Evolutionary conservation across 352 stramenopile genomes (phyloP).

Genomic region (Phytophthora sp.): DNA sequence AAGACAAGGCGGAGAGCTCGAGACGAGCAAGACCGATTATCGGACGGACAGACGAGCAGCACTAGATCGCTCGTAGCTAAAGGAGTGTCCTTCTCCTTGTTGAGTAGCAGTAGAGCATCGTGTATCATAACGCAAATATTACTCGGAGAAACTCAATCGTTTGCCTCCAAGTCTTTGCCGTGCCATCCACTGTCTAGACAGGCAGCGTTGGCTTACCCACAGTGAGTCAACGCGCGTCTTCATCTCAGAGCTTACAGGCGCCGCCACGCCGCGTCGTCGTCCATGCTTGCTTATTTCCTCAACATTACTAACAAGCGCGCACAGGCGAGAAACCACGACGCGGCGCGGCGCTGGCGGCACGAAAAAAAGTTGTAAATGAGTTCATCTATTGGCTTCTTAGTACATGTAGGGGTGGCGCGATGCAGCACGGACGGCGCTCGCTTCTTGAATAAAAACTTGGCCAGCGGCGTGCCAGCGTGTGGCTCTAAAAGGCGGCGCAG

Average conservation of each 20-base stretch:
- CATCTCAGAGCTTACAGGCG: neutral
- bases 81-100: constrained; percentile 28
- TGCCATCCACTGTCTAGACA: neutral
- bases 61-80: constrained; percentile 37
- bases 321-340: constrained; percentile 5
- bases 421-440: neutral
- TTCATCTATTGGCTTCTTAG: constrained; percentile 40
- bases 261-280: constrained; percentile 11
- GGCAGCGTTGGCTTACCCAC: neutral
- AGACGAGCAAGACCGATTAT: constrained; percentile 32
- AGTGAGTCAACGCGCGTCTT: neutral
- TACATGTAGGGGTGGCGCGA: constrained; percentile 21
- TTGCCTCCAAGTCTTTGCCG: neutral
- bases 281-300: constrained; percentile 35
- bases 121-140: constrained; percentile 53
- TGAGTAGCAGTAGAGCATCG: constrained; percentile 49
- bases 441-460: constrained; percentile 42
- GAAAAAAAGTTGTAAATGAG: constrained; percentile 29
- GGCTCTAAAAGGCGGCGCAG: constrained; percentile 24
- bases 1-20: constrained; percentile 14
- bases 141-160: constrained; percentile 25
- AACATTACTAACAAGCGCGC: constrained; percentile 34
- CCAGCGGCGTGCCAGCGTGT: constrained; percentile 17
- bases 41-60: constrained; percentile 31
- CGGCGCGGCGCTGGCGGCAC: constrained; percentile 9